Percentiles rank a stretch among this genome's conserved stretches.
These are phyloP conservation scores for Rubroboletus satanas DNA, from an alignment of 768 basidiomycete genomes.

Conservation along the genomic window DNA sequence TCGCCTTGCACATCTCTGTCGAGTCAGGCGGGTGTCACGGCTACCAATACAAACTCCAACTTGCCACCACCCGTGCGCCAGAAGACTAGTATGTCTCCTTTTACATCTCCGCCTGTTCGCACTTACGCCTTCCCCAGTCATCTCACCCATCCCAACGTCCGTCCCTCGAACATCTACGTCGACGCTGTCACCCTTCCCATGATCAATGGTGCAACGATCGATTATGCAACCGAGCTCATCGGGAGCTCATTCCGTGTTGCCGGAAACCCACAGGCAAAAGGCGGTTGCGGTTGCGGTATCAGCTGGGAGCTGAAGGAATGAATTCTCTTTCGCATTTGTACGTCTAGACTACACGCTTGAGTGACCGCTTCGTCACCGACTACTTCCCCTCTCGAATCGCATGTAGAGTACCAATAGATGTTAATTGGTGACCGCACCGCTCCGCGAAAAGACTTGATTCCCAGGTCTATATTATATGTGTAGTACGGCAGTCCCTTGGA, in stretches of 20 bases:
- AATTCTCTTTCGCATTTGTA: not conserved
- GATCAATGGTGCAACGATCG: slow-evolving; percentile 84
- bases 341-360: not conserved
- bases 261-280: slow-evolving; percentile 88
- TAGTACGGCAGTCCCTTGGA: no score
- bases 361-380: not conserved
- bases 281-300: slow-evolving; percentile 93
- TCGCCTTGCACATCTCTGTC: slow-evolving; percentile 78
- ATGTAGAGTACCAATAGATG: not conserved
- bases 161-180: slow-evolving; percentile 73
- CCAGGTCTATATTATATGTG: no score
- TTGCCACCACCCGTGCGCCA: slow-evolving; percentile 54
- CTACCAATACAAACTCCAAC: slow-evolving; percentile 91
- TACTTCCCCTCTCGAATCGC: not conserved
- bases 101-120: not conserved
- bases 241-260: slow-evolving; percentile 83
- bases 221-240: slow-evolving; percentile 92
- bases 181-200: slow-evolving; percentile 84
- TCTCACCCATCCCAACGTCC: slow-evolving; percentile 66
- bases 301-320: slow-evolving; percentile 62
- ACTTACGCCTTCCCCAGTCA: slow-evolving; percentile 41
- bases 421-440: not conserved
- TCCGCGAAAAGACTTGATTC: not conserved
- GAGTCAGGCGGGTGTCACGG: slow-evolving; percentile 97
- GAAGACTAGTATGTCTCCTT: slow-evolving; percentile 78